Conservation (phyloP, 2,329 filamentous ascomycete species). For the Paecilomyces variotii region DNA sequence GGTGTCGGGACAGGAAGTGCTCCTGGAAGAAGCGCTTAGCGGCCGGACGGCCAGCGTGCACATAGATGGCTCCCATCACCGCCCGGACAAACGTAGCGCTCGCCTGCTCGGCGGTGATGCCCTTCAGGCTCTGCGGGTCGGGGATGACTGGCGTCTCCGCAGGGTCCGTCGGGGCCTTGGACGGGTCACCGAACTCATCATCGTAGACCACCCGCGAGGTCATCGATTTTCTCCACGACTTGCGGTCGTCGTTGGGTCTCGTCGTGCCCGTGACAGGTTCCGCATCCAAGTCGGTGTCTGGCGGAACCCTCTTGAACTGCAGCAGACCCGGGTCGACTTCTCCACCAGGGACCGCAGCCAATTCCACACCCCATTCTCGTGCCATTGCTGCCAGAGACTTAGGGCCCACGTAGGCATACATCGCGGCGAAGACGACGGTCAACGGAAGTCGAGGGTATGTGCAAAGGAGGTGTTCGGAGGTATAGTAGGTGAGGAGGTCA, state of each 20-base stretch:
- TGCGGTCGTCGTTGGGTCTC: constrained; percentile 41
- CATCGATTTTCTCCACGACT: constrained; percentile 60
- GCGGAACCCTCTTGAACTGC: constrained; percentile 57
- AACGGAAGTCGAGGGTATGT: constrained; percentile 87
- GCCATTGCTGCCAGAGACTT: constrained; percentile 66
- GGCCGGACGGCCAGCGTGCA: constrained; percentile 71
- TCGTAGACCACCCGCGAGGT: constrained; percentile 73
- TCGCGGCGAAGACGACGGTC: constrained; percentile 74
- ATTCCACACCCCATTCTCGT: constrained; percentile 84
- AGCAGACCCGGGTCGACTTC: constrained; percentile 89
- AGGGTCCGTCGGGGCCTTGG: constrained; percentile 22
- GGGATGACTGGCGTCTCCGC: constrained; percentile 10
- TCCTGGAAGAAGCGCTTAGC: constrained; percentile 74
- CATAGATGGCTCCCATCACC: constrained; percentile 73
- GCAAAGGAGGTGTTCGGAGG: constrained; percentile 78
- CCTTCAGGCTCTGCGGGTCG: constrained; percentile 13
- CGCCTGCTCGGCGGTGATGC: constrained; percentile 49
- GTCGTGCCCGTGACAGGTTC: constrained; percentile 33
- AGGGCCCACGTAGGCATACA: constrained; percentile 74
- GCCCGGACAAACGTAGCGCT: constrained; percentile 73
- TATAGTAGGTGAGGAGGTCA: constrained; percentile 80
- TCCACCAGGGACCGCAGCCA: constrained; percentile 73
- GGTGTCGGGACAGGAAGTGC: constrained; percentile 72
- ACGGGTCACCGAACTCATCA: constrained; percentile 72
- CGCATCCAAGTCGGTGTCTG: constrained; percentile 35